Evolutionary conservation across 2,329 filamentous ascomycete genomes (phyloP), one percentile per base, ranked within the genome.

Genomic region (Phialophora expanda): DNA sequence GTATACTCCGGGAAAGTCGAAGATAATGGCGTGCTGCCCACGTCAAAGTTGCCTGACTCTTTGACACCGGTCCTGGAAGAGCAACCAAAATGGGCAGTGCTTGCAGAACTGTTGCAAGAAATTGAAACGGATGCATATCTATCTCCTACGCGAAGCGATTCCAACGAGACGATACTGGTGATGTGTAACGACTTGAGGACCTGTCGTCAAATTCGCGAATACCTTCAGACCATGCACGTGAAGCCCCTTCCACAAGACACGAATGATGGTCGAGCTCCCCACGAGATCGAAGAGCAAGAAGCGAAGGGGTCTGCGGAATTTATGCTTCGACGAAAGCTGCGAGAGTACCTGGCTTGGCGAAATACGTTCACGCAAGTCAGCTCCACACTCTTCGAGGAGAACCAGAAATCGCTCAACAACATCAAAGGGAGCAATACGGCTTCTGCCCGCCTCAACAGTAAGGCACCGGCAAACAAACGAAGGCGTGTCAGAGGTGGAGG

Each of bases 171-270:
- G 2, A 92, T 97, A 57, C 81, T 99, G 38, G 92, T 99, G 76
- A 98, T 99, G 95, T 98, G 94, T 75, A 89, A 90, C 28, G 94
- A 96, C 73, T 88, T 91, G 64, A 87, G 89, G 63, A 96, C 92
- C 8, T 96, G 92, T 74, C 86, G 90, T 14, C 95, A 99, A 73
- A 82, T 99, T 50, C 88, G 92, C 69, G 94, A 98, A 75, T 98
- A 94, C 75, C 81, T 99, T 22, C 90, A 96, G 76, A 93, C 88
- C 6, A 97, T 97, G 92, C 87, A 96, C 74, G 85, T 93, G 30
- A 87, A 86, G 61, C 84, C 87, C 12, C 51, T 67, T 20, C 55
- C 70, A 75, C 74, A 53, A 81, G 85, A 59, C 78, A 79, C 46
- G 75, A 77, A 53, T 56, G 72, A 11, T 14, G 71, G 70, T 12